Base-by-base conservation (phyloP, 75 land plant species). In the Pinus tabuliformis region DNA sequence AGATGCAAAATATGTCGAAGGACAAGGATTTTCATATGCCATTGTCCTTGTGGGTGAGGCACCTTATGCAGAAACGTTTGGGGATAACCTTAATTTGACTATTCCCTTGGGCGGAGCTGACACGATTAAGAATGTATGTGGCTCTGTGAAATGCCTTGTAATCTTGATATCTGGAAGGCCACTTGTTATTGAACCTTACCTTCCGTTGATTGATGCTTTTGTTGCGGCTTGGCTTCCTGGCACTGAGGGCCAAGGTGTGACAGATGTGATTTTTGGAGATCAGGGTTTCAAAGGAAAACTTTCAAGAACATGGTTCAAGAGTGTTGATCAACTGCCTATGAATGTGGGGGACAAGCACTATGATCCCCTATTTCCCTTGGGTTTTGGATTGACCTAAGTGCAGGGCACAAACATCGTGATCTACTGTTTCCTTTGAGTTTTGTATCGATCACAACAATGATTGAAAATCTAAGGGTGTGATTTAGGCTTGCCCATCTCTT, bases 171-270 rank as follows among this genome's bases (percentile, higher is more conserved):
- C 96, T 5, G 94, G 94, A 8, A 81, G 96, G 45, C 96, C 96
- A 15, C 56, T 93, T 65, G 92, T 89, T 37, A 82, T 93, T 12
- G 80, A 87, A 75, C 91, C 94, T 14, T 82, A 89, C 58, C 52
- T 93, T 7, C 15, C 58, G 3, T 1, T 16, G 3, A 87, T 93
- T 15, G 87, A 86, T 56, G 94, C 95, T 13, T 78, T 56, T 56
- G 94, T 93, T 30, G 96, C 96, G 9, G 94, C 95, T 21, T 91
- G 93, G 95, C 83, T 93, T 33, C 95, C 95, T 20, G 90, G 93
- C 7, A 79, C 85, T 33, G 89, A 91, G 79, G 94, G 95, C 59
- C 89, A 82, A 77, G 95, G 95, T 24, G 84, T 92, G 42, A 70
- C 91, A 7, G 91, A 90, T 73, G 94, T 92, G 17, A 77, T 92